A percentile compares a stretch with the other conserved stretches of the same genome.
These are phyloP conservation scores for Glonium stellatum DNA, from an alignment of 495 filamentous ascomycete genomes.

Conservation along the genomic window DNA sequence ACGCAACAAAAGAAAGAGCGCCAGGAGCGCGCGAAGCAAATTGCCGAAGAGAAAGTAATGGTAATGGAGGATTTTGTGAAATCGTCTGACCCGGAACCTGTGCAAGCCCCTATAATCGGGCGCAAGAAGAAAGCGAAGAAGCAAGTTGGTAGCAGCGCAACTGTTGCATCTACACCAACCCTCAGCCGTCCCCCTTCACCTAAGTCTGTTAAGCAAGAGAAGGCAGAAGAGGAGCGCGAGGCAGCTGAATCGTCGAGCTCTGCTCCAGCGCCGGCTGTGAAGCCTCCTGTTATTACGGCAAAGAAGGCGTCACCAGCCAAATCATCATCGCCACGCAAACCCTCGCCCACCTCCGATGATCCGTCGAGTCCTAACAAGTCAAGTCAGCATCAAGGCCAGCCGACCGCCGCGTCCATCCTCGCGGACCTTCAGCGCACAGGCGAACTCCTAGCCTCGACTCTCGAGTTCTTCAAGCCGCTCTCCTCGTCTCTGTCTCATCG, in stretches of 20 bases:
- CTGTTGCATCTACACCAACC: conserved; percentile 39
- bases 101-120: conserved; percentile 76
- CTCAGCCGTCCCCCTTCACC: conserved; percentile 41
- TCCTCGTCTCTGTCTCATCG: conserved; percentile 38
- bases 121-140: conserved; percentile 92
- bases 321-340: conserved; percentile 13
- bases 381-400: conserved; percentile 10
- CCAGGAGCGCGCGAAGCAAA: conserved; percentile 52
- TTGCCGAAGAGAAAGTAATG: conserved; percentile 55
- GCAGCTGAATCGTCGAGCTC: conserved; percentile 13
- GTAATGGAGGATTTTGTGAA: conserved; percentile 51
- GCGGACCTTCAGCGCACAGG: conserved; percentile 46
- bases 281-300: background rate
- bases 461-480: conserved; percentile 51
- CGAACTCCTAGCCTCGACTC: conserved; percentile 42
- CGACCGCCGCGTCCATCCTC: conserved; percentile 36
- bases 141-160: conserved; percentile 35
- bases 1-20: conserved; percentile 85
- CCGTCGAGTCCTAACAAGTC: conserved; percentile 1
- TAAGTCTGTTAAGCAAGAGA: conserved; percentile 32
- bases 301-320: conserved; percentile 8
- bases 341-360: background rate
- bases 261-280: background rate
- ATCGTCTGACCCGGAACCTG: conserved; percentile 49
- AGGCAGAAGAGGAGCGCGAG: conserved; percentile 36